phyloP scores from a whole-genome alignment of 208 protist genomes.

The Novymonas esmeraldas region DNA sequence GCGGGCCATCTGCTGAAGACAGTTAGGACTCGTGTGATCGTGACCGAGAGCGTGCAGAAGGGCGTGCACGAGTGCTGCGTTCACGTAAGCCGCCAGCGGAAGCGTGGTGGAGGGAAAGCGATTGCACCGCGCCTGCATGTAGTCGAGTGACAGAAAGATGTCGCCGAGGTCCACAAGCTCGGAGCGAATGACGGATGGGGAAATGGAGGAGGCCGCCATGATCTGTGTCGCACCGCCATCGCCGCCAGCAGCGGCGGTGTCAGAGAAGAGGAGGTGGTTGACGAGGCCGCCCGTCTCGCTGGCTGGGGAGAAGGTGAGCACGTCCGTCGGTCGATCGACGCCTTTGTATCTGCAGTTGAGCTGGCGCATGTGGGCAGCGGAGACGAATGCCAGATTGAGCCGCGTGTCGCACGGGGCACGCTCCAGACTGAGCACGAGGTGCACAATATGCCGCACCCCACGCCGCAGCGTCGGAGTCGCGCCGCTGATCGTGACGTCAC shows the following conservation, averaged over 20 bases:
- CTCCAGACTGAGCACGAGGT: constrained; percentile 49
- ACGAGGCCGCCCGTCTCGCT: constrained; percentile 14
- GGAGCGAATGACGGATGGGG: constrained; percentile 3
- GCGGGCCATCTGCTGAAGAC: constrained; percentile 63
- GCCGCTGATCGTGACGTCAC: constrained; percentile 38
- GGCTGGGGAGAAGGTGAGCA: constrained; percentile 69
- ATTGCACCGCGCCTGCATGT: constrained; percentile 55
- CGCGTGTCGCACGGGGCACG: constrained; percentile 41
- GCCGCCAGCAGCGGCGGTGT: constrained; percentile 3
- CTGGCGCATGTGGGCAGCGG: constrained; percentile 45
- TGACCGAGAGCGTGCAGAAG: constrained; percentile 80
- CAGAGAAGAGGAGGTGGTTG: constrained; percentile 57
- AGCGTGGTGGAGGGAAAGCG: constrained; percentile 41
- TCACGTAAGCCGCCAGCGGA: constrained; percentile 58
- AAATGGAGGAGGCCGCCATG: background rate
- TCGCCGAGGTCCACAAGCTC: constrained; percentile 59
- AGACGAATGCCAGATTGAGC: constrained; percentile 58
- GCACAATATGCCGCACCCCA: constrained; percentile 30
- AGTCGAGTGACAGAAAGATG: constrained; percentile 76
- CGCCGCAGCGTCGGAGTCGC: constrained; percentile 41
- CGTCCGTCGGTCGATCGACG: constrained; percentile 66
- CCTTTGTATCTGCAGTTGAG: constrained; percentile 54
- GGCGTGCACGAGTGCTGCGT: constrained; percentile 74
- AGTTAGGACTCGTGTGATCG: constrained; percentile 58
- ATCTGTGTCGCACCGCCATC: background rate